A percentile compares a stretch with the other conserved stretches of the same genome.
phyloP scores from a whole-genome alignment of 2,329 filamentous ascomycete species.

The Scedosporium dehoogii region DNA sequence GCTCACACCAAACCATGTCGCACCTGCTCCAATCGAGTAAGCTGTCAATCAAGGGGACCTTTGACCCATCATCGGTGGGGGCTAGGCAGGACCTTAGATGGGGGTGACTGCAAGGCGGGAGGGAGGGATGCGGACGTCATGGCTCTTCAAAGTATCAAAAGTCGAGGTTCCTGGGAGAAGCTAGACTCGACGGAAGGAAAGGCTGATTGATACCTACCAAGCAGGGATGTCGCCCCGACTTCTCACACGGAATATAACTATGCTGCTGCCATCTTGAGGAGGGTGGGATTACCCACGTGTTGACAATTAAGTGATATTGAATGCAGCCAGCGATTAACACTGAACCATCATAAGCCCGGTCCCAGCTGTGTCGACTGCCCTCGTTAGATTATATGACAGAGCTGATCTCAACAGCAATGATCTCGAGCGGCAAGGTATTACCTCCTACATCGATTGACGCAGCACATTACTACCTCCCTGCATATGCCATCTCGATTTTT shows the following conservation, averaged over 20 bases:
- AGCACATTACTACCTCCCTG: background rate
- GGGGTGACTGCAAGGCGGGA: background rate
- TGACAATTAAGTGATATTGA: background rate
- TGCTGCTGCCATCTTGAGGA: background rate
- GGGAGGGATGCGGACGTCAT: background rate
- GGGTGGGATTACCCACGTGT: background rate
- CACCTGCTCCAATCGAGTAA: no score
- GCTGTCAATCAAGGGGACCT: no score
- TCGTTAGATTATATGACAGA: no score
- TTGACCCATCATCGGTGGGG: background rate
- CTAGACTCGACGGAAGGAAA: background rate
- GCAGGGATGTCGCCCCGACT: background rate
- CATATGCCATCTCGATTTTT: background rate
- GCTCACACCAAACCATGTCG: no score
- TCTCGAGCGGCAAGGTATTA: no score
- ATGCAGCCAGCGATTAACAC: background rate
- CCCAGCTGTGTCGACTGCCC: background rate
- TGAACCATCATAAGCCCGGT: background rate
- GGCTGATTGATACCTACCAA: background rate
- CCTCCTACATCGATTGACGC: background rate
- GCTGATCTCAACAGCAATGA: no score
- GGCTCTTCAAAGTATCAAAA: background rate
- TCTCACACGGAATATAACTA: background rate
- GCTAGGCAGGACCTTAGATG: background rate
- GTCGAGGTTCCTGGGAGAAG: background rate